phyloP scores from a whole-genome alignment of 176 grass and related monocot genomes.

The Juncus inflexus region DNA sequence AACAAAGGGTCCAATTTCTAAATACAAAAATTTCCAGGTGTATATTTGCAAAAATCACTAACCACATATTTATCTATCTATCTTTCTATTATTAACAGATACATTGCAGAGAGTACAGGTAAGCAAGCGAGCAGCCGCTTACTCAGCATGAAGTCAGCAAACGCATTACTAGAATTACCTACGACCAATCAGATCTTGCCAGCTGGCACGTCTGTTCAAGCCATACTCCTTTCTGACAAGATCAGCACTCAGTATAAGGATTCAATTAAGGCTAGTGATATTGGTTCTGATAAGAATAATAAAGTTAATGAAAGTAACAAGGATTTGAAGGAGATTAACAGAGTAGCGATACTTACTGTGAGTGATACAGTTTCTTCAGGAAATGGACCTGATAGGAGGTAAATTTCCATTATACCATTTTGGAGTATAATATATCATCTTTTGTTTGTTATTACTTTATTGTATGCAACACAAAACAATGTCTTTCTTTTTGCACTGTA shows the following conservation, averaged over 20 bases:
- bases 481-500: neutral
- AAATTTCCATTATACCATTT: conserved; percentile 15
- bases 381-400: conserved; percentile 85
- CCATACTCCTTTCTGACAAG: conserved; percentile 71
- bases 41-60: too few species aligned
- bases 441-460: too few species aligned
- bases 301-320: conserved; percentile 12
- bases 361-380: conserved; percentile 95
- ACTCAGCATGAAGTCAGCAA: conserved; percentile 94
- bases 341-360: conserved; percentile 90
- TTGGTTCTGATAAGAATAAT: conserved; percentile 22
- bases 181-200: conserved; percentile 47
- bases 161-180: conserved; percentile 71
- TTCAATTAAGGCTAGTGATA: neutral
- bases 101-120: conserved; percentile 82
- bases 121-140: conserved; percentile 82
- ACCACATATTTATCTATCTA: too few species aligned
- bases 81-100: conserved; percentile 25
- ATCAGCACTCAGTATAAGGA: conserved; percentile 31
- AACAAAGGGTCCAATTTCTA: too few species aligned
- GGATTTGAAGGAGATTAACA: conserved; percentile 28
- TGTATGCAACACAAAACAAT: neutral
- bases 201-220: conserved; percentile 59
- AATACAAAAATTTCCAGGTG: too few species aligned
- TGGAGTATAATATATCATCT: too few species aligned